Evolutionary conservation across 179 eudicot genomes (phyloP).

Genomic region (Monotropa hypopitys): DNA sequence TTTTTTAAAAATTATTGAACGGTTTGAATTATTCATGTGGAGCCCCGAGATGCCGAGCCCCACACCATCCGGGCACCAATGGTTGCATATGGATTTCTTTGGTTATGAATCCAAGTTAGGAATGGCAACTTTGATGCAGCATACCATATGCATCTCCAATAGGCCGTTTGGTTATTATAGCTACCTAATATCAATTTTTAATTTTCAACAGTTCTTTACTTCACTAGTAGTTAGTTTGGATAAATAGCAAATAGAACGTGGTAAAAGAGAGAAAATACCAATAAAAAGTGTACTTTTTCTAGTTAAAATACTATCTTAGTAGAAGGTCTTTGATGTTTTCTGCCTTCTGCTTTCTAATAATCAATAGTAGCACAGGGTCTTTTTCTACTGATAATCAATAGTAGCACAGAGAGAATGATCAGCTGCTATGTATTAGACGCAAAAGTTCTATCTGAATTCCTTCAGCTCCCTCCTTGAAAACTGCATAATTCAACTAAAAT

Average conservation of each 20-base stretch:
- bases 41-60: too few relatives aligned
- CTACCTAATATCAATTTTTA: too few relatives aligned
- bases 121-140: neutral
- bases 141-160: too few relatives aligned
- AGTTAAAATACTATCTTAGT: too few relatives aligned
- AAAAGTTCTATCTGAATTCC: neutral
- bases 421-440: neutral
- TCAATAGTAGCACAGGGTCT: neutral
- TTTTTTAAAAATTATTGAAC: too few relatives aligned
- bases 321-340: neutral
- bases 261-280: too few relatives aligned
- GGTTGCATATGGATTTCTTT: too few relatives aligned
- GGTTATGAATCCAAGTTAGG: neutral
- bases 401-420: neutral
- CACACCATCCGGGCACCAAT: too few relatives aligned
- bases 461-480: neutral
- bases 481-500: neutral
- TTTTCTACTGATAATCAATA: neutral
- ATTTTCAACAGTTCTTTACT: neutral
- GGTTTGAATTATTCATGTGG: too few relatives aligned
- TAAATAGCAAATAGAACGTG: too few relatives aligned
- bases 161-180: neutral
- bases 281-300: too few relatives aligned
- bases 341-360: neutral
- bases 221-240: too few relatives aligned